Percentiles rank a stretch among this genome's conserved stretches.
phyloP scores from a whole-genome alignment of 805 yeast genomes.

The Teunomyces gatunensis region DNA sequence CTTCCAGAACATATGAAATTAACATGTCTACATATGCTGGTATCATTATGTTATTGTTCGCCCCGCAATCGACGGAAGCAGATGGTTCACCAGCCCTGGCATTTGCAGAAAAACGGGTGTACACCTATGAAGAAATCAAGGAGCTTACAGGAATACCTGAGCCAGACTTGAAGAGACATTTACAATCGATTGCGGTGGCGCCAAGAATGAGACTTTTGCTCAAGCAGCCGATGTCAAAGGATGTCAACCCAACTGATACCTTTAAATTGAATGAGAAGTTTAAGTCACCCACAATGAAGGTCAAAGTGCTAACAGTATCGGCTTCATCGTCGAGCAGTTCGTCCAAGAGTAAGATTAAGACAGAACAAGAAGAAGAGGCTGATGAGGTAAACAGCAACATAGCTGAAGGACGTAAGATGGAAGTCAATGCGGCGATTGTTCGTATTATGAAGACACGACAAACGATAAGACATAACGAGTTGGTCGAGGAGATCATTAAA shows the following conservation, averaged over 20 bases:
- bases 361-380: slow-evolving; percentile 54
- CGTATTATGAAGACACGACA: slow-evolving; percentile 81
- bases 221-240: slow-evolving; percentile 74
- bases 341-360: slow-evolving; percentile 24
- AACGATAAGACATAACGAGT: slow-evolving; percentile 56
- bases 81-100: slow-evolving; percentile 34
- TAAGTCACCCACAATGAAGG: slow-evolving; percentile 62
- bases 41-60: slow-evolving; percentile 71
- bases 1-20: slow-evolving; percentile 69
- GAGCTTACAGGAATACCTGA: slow-evolving; percentile 70
- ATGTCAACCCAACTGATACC: slow-evolving; percentile 58
- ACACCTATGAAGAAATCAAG: slow-evolving; percentile 61
- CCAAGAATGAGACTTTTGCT: slow-evolving; percentile 73
- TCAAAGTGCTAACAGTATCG: slow-evolving; percentile 73
- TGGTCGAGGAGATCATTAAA: slow-evolving; percentile 62
- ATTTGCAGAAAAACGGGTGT: slow-evolving; percentile 49
- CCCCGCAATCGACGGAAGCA: slow-evolving; percentile 35
- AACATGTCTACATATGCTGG: slow-evolving; percentile 80
- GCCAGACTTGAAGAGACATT: slow-evolving; percentile 68
- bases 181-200: slow-evolving; percentile 82
- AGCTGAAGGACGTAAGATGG: slow-evolving; percentile 60
- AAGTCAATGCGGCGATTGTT: slow-evolving; percentile 82
- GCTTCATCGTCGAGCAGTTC: slow-evolving; percentile 17
- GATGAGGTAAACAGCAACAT: slow-evolving; percentile 54
- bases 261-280: slow-evolving; percentile 70